Percentiles rank a stretch among this genome's conserved stretches.
Conservation (phyloP, 2,329 filamentous ascomycete genomes). For the Arthroderma uncinatum region DNA sequence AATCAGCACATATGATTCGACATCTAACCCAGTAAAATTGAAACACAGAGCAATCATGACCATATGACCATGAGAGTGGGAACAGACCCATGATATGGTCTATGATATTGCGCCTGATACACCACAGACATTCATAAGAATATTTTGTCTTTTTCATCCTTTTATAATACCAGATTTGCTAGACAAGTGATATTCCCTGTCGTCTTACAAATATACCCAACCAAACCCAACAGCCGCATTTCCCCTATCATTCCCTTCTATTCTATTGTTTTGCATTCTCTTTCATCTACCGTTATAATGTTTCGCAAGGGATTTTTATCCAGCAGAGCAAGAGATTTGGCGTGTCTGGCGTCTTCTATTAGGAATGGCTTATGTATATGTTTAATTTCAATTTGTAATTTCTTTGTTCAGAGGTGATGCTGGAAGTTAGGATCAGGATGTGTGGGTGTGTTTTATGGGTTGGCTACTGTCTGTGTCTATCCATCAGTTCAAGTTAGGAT, state of each 20-base stretch:
- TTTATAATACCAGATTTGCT: slow-evolving; percentile 2
- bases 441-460: background rate
- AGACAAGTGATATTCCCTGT: background rate
- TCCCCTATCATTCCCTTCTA: no score
- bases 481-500: background rate
- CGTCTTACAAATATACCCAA: background rate
- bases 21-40: background rate
- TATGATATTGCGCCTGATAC: background rate
- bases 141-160: background rate
- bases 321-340: background rate
- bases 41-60: background rate
- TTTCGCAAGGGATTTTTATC: background rate
- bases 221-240: background rate
- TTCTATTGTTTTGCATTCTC: background rate
- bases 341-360: slow-evolving; percentile 1
- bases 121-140: background rate
- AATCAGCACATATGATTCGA: background rate
- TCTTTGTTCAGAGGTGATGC: background rate
- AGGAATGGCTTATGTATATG: slow-evolving; percentile 2
- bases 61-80: background rate
- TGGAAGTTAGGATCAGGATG: background rate
- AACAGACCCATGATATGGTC: background rate
- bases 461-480: background rate
- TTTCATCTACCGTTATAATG: background rate
- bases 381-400: background rate